Conservation (phyloP, 345 rosid genomes). For the Eucalyptus leucophloia region DNA sequence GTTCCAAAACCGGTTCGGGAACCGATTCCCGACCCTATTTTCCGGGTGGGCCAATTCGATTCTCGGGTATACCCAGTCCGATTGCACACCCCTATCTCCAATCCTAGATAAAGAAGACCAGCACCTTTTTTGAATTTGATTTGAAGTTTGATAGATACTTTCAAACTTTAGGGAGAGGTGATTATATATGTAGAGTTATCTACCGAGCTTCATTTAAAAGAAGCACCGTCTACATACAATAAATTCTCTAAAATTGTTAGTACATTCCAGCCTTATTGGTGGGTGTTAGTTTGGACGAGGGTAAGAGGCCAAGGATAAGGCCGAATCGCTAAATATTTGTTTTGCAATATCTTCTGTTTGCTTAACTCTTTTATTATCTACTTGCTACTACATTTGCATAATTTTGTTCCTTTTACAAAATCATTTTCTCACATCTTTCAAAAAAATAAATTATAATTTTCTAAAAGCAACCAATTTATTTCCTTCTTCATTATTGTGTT, state of each 20-base stretch:
- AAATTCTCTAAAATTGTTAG: too few relatives aligned
- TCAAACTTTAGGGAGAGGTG: not conserved
- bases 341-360: not conserved
- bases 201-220: too few relatives aligned
- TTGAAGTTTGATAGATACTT: not conserved
- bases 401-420: not conserved
- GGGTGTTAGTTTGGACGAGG: not conserved
- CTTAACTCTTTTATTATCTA: not conserved
- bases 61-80: too few relatives aligned
- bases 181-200: not conserved
- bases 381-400: not conserved
- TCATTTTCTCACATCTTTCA: not conserved
- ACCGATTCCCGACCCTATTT: too few relatives aligned
- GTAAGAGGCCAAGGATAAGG: not conserved
- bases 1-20: too few relatives aligned
- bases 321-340: not conserved
- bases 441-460: too few relatives aligned
- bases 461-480: too few relatives aligned
- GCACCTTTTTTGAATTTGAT: not conserved
- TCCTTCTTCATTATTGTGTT: too few relatives aligned
- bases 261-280: not conserved
- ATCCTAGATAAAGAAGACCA: not conserved
- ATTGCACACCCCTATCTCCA: too few relatives aligned
- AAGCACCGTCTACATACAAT: too few relatives aligned
- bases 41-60: too few relatives aligned